Evolutionary conservation across 345 rosid genomes (phyloP), one percentile per base, ranked within the genome.

Genomic region (Triadica sebifera): DNA sequence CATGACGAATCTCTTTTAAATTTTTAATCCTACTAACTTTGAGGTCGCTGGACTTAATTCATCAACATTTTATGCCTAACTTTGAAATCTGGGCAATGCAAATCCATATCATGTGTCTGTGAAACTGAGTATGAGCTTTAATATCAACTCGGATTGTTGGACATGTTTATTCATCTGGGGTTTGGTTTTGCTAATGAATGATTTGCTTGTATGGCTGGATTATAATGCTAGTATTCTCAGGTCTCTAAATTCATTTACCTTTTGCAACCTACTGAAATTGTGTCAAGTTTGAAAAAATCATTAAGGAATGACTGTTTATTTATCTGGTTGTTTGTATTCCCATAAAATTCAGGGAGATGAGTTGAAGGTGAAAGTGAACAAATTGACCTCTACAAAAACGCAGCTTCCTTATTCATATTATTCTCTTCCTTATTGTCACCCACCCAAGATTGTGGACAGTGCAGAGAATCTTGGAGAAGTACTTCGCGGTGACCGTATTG

Each of bases 391-490:
- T 64, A 88, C 83, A 38, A 94, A 87, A 87, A 94, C 98, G 1
- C 98, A 94, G 81, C 97, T 94, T 77, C 98, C 98, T 20, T 94
- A 90, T 77, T 81, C 97, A 6, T 94, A 79, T 75, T 94, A 94
- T 63, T 86, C 97, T 9, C 90, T 94, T 70, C 94, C 94, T 11
- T 86, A 82, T 65, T 90, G 94, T 71, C 73, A 41, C 45, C 98
- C 98, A n/a, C 52, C 81, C 53, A 85, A 88, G 78, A 94, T 94
- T 20, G 78, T 89, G 22, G 98, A 94, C 82, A 94, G 94, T 76
- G 87, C 98, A 37, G 98, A 94, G 86, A 94, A 94, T 85, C 98
- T 94, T 63, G 97, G 98, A 39, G 98, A 94, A 86, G 98, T 94
- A 17, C 97, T 94, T 65, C 98, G 98, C 7, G 98, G 98, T 63